Base-by-base conservation (phyloP, 2,329 filamentous ascomycete genomes). In the Drechslerella coelobrocha region DNA sequence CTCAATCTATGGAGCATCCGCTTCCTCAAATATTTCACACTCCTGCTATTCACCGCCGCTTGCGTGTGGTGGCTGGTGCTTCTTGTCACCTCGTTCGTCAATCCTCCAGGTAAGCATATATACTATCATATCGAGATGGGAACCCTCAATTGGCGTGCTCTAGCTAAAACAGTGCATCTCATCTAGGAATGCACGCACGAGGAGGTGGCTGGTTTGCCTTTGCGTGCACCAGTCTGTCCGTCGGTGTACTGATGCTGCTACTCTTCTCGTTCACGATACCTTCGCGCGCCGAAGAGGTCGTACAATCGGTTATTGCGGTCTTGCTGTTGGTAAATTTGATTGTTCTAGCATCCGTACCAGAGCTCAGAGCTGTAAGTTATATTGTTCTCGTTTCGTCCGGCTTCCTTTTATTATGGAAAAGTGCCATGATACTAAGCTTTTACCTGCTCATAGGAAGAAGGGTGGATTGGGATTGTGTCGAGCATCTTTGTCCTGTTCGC, bases 1-100 rank as follows among this genome's bases (percentile, higher is more conserved):
- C 97, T 97, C 81, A 99, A 99, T 76, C 85, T 97, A 37, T 96
- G 92, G 89, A 91, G 87, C 68, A 89, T 99, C 53, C 88, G 94
- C 17, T 85, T 89, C 50, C 82, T 94, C 60, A 86, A 92, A 77
- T 90, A 88, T 77, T 79, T 94, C 71, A 93, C 91, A 3, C 82
- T 96, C 61, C 75, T 91, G 37, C 90, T 97, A 77, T 82, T 93
- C 19, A 78, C 86, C 55, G 78, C 92, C 75, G 90, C 87, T 61
- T 91, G 95, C 76, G 76, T 91, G n/a, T 97, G 93, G 93, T 97
- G 94, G 93, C 84, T 91, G 8, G 79, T 97, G 59, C 82, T 96
- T 31, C 83, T 99, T n/a, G 86, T 97, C 14, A 91, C 91, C 61
- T 87, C 89, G 74, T 99, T 99, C 80, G 88, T 95, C 74, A 96